A percentile compares a stretch with the other conserved stretches of the same genome.
phyloP scores from a whole-genome alignment of 352 stramenopile species.

The Globisporangium rhizosaccharum region DNA sequence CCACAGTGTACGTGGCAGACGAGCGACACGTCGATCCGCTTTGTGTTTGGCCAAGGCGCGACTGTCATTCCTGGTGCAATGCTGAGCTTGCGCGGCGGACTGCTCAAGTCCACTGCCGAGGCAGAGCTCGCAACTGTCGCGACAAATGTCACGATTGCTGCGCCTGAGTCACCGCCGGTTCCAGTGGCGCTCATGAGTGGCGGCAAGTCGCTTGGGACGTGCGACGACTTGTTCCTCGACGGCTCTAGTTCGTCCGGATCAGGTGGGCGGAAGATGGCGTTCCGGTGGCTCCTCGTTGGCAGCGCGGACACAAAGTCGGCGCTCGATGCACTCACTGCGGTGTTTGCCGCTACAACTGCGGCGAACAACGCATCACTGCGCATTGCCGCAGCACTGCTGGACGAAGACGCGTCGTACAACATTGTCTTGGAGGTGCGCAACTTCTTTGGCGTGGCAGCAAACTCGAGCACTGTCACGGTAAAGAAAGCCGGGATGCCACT shows the following conservation, averaged over 20 bases:
- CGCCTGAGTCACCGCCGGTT: constrained; percentile 34
- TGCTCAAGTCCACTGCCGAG: constrained; percentile 45
- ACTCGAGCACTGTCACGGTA: constrained; percentile 36
- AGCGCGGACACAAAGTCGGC: constrained; percentile 17
- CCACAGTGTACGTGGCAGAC: constrained; percentile 45
- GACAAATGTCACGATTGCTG: constrained; percentile 22
- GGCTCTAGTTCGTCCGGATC: constrained; percentile 45
- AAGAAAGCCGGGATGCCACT: constrained; percentile 44
- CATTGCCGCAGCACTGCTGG: constrained; percentile 26
- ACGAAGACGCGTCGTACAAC: constrained; percentile 34
- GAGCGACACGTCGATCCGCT: constrained; percentile 31
- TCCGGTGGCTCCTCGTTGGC: constrained; percentile 38
- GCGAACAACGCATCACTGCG: constrained; percentile 36
- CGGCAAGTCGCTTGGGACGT: constrained; percentile 42
- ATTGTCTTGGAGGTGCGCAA: constrained; percentile 44
- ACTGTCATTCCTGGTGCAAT: constrained; percentile 34
- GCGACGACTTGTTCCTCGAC: constrained; percentile 56
- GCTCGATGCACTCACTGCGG: constrained; percentile 14
- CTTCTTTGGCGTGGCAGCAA: constrained; percentile 40
- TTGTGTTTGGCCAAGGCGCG: constrained; percentile 39
- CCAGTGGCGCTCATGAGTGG: constrained; percentile 41
- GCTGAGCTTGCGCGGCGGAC: constrained; percentile 28
- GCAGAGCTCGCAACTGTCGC: constrained; percentile 33
- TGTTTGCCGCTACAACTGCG: constrained; percentile 19
- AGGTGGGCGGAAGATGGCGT: constrained; percentile 48